A percentile compares a stretch with the other conserved stretches of the same genome.
Evolutionary conservation across 1,284 basidiomycete genomes (phyloP).

Genomic region (Papiliotrema nemorosa): DNA sequence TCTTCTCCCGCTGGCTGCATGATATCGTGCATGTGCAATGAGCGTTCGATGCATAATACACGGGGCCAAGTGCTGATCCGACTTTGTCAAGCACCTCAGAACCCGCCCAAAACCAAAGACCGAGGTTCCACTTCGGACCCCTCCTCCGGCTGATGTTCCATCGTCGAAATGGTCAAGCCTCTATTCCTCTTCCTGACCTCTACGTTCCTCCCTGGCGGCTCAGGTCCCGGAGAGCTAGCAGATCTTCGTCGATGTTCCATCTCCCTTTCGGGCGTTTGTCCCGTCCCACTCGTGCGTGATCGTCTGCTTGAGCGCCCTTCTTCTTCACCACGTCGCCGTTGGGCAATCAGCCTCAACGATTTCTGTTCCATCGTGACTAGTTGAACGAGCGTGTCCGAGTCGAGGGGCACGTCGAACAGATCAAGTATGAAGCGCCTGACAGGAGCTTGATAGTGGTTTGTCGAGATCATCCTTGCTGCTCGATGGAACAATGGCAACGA

Average conservation of each 20-base stretch:
- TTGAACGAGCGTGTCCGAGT: conserved; percentile 29
- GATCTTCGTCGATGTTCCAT: conserved; percentile 3
- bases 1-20: too few relatives aligned
- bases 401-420: conserved; percentile 76
- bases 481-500: conserved; percentile 77
- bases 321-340: neutral
- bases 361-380: conserved; percentile 27
- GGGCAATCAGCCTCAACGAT: neutral
- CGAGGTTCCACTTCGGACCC: too few relatives aligned
- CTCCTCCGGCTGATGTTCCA: neutral
- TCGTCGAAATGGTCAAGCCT: conserved; percentile 22
- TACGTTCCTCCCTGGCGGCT: neutral
- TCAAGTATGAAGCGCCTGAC: conserved; percentile 90
- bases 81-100: too few relatives aligned
- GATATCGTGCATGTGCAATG: too few relatives aligned
- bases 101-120: too few relatives aligned
- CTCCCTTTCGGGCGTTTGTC: too few relatives aligned
- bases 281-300: too few relatives aligned
- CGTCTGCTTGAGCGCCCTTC: neutral
- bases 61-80: too few relatives aligned
- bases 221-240: conserved; percentile 12
- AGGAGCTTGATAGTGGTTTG: conserved; percentile 81
- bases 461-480: conserved; percentile 77
- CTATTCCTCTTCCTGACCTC: conserved; percentile 5
- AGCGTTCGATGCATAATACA: too few relatives aligned